Evolutionary conservation across 306 rosid genomes (phyloP), one percentile per base, ranked within the genome.

Genomic region (Citrullus colocynthis): DNA sequence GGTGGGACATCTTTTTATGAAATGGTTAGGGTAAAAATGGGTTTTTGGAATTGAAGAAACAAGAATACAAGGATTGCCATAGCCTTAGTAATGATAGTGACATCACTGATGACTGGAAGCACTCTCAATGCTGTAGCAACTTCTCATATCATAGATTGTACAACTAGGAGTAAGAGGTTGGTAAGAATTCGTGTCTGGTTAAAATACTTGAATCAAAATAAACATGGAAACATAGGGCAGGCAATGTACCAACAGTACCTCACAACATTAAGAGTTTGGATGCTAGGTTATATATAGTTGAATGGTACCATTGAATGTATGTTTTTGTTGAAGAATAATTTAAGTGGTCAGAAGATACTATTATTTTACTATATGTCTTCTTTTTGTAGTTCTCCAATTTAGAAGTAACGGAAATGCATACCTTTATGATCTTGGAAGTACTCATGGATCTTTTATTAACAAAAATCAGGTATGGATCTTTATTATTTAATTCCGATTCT

Each of bases 371-470:
- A 64, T 74, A 17, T 17, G 77, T 56, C 84, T 80, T 61, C 65
- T 48, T 82, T 80, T 86, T 74, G 45, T 81, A 94, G 98, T 90
- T 83, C 79, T 94, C 34, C 98, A 94, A 79, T 94, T 91, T 71
- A 94, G 87, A 86, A 87, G 87, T 80, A 90, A 87, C 54, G 98
- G 97, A 57, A 82, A 87, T 30, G 98, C 98, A 8, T 92, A 90
- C 86, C 80, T 94, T 56, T 94, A 88, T 84, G 98, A 94, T 71
- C 93, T 94, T n/a, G 97, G 97, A 81, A 94, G 98, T 83, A 90
- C 96, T 34, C 98, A 94, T 59, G 98, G 98, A 24, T 89, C 98
- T 70, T 94, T 82, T 83, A 63, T 94, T 78, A 94, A 94, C 84
- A 92, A 92, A 88, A 87, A 75, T 77, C 93, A 88, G 98, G 97